A percentile compares a stretch with the other conserved stretches of the same genome.
These are phyloP conservation scores for Oenanthe javanica DNA, from an alignment of 140 eudicot species.

Conservation along the genomic window DNA sequence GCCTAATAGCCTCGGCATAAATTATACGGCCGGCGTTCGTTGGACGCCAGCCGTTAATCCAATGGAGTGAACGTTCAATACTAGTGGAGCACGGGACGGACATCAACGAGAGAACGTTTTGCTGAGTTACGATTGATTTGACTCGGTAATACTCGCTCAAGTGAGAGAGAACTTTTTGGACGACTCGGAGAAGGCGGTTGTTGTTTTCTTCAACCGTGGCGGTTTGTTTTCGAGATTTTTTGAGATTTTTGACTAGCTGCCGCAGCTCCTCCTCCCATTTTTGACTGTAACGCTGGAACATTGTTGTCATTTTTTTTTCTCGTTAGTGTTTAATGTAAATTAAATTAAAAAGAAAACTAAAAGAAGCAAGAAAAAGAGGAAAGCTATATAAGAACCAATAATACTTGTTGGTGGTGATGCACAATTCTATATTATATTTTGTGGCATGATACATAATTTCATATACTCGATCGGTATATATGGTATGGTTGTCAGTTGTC, in stretches of 20 bases:
- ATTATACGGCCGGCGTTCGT: neutral
- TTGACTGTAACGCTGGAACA: conserved; percentile 47
- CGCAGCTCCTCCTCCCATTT: conserved; percentile 70
- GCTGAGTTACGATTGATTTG: conserved; percentile 36
- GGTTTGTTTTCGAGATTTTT: conserved; percentile 33
- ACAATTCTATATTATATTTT: no score
- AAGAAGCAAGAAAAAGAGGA: no score
- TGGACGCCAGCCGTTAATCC: neutral
- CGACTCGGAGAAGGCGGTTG: conserved; percentile 27
- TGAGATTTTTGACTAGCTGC: conserved; percentile 41
- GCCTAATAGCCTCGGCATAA: neutral
- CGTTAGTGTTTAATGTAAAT: no score
- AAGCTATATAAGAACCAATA: no score
- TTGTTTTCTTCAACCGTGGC: conserved; percentile 36
- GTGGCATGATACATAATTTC: no score
- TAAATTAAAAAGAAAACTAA: no score
- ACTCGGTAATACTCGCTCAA: conserved; percentile 57
- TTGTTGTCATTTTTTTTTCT: conserved; percentile 17
- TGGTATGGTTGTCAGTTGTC: no score
- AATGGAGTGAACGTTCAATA: neutral
- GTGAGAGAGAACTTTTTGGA: conserved; percentile 48
- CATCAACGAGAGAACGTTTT: conserved; percentile 34
- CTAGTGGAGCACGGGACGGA: neutral
- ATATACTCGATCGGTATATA: no score
- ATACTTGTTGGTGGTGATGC: no score